phyloP scores from a whole-genome alignment of 2,329 filamentous ascomycete species.

The Venturia oleaginea region DNA sequence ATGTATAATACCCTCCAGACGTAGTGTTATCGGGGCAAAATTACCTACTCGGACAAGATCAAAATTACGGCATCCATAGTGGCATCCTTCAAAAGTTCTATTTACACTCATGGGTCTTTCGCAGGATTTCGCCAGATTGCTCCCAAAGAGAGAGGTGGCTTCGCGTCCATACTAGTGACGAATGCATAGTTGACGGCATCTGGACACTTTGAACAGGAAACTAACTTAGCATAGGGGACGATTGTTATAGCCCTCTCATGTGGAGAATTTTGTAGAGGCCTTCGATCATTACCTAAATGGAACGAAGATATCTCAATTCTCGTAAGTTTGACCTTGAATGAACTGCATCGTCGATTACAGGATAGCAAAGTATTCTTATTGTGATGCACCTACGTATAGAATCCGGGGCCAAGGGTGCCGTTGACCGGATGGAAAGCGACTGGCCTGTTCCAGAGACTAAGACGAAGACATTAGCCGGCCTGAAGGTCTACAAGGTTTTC shows the following conservation, averaged over 20 bases:
- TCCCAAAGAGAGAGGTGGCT: conserved; percentile 21
- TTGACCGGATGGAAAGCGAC: background rate
- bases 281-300: conserved; percentile 40
- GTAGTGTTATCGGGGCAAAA: too few relatives aligned
- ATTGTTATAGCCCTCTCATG: conserved; percentile 16
- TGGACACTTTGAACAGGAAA: background rate
- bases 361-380: background rate
- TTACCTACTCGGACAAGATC: conserved; percentile 19
- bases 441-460: background rate
- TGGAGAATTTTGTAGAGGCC: conserved; percentile 24
- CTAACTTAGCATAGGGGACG: conserved; percentile 13
- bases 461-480: background rate
- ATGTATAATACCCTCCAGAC: too few relatives aligned
- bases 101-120: conserved; percentile 20
- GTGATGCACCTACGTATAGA: background rate
- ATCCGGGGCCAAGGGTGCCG: background rate
- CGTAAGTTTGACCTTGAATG: background rate
- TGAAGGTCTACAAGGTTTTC: background rate
- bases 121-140: conserved; percentile 18
- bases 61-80: conserved; percentile 19
- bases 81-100: conserved; percentile 17
- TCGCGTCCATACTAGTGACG: conserved; percentile 14
- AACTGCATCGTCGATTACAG: background rate
- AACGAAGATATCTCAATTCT: conserved; percentile 33
- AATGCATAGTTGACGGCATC: conserved; percentile 14